Evolutionary conservation across 1,284 basidiomycete species (phyloP), one percentile per base, ranked within the genome.

Genomic region (Puccinia triticina): DNA sequence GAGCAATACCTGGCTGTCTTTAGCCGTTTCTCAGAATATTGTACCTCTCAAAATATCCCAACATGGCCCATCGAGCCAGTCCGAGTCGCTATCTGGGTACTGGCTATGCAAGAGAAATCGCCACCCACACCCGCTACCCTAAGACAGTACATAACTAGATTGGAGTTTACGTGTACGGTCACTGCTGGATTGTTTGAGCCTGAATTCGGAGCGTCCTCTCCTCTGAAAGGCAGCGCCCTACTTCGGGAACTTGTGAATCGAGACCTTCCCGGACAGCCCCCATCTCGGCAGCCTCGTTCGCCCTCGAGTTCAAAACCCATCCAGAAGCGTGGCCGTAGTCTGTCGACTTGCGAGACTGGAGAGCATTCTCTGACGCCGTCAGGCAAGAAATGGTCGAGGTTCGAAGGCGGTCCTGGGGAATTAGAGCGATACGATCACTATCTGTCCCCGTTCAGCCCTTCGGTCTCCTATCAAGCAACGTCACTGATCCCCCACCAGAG

Each of bases 61-160:
- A 80, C 78, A 46, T 80, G 78, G 67, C 78, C 78, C 21, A 80
- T 80, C 48, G 77, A 80, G 53, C 77, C 77, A 37, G 77, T 80
- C 26, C 69, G 77, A 80, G 77, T 80, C 1, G 77, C 77, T 4
- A 80, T 80, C 40, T 80, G 77, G 77, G 57, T 80, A 26, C 77
- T 80, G 8, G 77, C 77, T n/a, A 80, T 80, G 77, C 77, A 80
- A 72, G 77, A 80, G 43, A 80, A 80, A n/a, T 67, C 77, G 32
- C 77, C 77, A 34, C 77, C 77, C 21, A 80, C 77, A 8, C 77
- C 77, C 11, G 77, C 77, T 26, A 80, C 77, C 0, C 43, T 80
- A 72, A 71, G 77, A 26, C 77, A 80, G 57, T 80, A 80, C 26
- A 80, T 80, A 16, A 80, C 77, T 46, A 64, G 77, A 57, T 67